Base-by-base conservation (phyloP, 768 basidiomycete genomes). In the Gyrodon lividus region DNA sequence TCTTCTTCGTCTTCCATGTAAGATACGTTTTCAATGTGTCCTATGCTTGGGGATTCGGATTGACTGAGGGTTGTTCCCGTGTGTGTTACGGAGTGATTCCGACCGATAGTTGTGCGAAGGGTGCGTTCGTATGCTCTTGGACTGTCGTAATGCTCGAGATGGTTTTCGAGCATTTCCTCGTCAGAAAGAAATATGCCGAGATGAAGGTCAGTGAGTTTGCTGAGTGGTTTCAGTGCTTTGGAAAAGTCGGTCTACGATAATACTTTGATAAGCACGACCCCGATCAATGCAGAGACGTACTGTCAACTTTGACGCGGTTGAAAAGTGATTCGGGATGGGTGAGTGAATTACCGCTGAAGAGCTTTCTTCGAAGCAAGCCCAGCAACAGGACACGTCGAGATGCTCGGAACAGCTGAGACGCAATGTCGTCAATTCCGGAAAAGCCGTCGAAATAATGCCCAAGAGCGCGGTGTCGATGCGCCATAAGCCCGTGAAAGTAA, bases 161-260 rank as follows among this genome's bases (percentile, higher is more conserved):
- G 82, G 37, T 64, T 58, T 48, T 76, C 71, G 17, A 85, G 63
- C 50, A 84, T 64, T 35, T 68, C 68, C 23, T 78, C 75, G 46
- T 78, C 73, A 0, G 85, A 87, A 17, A 88, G 77, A 59, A 81
- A 83, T 42, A 87, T 70, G 0, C 86, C 86, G 19, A 88, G 69
- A 56, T 79, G 78, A 14, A 88, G 72, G 51, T 77, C 65, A 14
- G 70, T 63, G 9, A 87, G 72, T 10, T 71, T 70, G 42, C 60
- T 67, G 10, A 87, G 72, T 16, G 79, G 70, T 55, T 65, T 66
- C 17, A 84, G 64, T n/a, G 72, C 72, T 9, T 56, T 67, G 7
- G 72, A 75, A 44, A 78, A 79, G 22, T 70, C 63, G 46, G 54
- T 60, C 83, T 84, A 44, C 16, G 30, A 46, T 35, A 51, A 33